Conservation (phyloP, 2,329 filamentous ascomycete genomes). For the Didymella exigua region DNA sequence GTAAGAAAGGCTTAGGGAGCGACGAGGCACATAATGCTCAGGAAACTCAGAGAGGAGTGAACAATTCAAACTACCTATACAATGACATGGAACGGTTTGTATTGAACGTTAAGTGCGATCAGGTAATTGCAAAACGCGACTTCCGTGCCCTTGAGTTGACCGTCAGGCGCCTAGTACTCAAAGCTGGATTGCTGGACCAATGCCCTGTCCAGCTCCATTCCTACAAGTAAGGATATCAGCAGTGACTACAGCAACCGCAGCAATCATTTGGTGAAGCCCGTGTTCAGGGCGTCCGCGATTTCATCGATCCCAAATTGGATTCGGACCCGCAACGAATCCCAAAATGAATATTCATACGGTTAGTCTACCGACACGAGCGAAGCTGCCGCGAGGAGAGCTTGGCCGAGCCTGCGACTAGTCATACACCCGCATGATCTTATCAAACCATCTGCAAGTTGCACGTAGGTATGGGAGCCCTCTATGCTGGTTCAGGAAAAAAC, state of each 20-base stretch:
- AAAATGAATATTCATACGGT: not conserved
- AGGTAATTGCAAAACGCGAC: not conserved
- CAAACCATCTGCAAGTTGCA: slow-evolving; percentile 5
- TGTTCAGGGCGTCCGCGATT: not conserved
- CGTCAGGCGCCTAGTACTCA: not conserved
- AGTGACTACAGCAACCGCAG: not conserved
- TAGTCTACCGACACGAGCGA: slow-evolving; percentile 2
- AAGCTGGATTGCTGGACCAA: not conserved
- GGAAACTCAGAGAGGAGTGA: not conserved
- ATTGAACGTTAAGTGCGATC: not conserved
- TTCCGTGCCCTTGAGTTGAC: not conserved
- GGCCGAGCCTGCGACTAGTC: not conserved
- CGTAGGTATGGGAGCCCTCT: not conserved
- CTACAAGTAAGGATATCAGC: not conserved
- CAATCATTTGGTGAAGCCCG: too few relatives aligned
- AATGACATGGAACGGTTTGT: not conserved
- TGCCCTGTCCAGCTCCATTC: not conserved
- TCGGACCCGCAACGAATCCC: not conserved
- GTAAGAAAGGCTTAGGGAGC: not conserved
- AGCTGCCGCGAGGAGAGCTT: not conserved
- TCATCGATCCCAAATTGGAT: not conserved
- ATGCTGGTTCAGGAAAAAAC: not conserved
- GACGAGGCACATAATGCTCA: not conserved
- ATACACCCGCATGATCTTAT: slow-evolving; percentile 1
- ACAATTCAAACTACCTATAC: not conserved